These are phyloP conservation scores for Combretum micranthum DNA, from an alignment of 345 rosid genomes.

Conservation along the genomic window DNA sequence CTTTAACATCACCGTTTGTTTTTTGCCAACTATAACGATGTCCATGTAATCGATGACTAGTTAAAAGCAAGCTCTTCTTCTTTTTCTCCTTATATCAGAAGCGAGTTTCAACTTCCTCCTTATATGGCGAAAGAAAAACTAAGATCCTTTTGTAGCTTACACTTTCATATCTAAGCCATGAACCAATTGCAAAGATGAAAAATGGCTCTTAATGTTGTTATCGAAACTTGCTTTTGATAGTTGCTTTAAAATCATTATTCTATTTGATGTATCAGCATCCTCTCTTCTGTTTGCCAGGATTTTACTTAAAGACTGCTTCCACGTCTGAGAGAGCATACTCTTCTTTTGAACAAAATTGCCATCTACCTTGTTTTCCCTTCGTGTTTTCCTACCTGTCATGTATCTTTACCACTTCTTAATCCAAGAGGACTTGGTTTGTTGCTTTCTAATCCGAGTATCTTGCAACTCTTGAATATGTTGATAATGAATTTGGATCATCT, in stretches of 20 bases:
- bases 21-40: constrained; percentile 3
- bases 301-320: constrained; percentile 7
- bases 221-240: constrained; percentile 19
- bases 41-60: constrained; percentile 7
- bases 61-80: constrained; percentile 11
- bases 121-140: constrained; percentile 43
- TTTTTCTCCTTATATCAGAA: constrained; percentile 30
- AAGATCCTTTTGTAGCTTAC: constrained; percentile 23
- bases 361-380: constrained; percentile 10
- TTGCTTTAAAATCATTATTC: constrained; percentile 49
- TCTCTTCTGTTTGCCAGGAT: constrained; percentile 10
- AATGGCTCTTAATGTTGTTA: constrained; percentile 13
- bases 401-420: constrained; percentile 3
- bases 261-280: constrained; percentile 17
- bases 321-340: background rate
- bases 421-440: constrained; percentile 1
- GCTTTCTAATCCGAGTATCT: constrained; percentile 27
- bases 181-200: constrained; percentile 16
- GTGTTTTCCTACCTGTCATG: constrained; percentile 7
- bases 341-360: background rate
- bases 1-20: constrained; percentile 17
- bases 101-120: constrained; percentile 55
- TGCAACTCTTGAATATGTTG: constrained; percentile 47
- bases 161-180: constrained; percentile 16
- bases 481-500: constrained; percentile 67